Percentiles rank a stretch among this genome's conserved stretches.
These are phyloP conservation scores for Trametes elegans DNA, from an alignment of 768 basidiomycete species.

Conservation along the genomic window DNA sequence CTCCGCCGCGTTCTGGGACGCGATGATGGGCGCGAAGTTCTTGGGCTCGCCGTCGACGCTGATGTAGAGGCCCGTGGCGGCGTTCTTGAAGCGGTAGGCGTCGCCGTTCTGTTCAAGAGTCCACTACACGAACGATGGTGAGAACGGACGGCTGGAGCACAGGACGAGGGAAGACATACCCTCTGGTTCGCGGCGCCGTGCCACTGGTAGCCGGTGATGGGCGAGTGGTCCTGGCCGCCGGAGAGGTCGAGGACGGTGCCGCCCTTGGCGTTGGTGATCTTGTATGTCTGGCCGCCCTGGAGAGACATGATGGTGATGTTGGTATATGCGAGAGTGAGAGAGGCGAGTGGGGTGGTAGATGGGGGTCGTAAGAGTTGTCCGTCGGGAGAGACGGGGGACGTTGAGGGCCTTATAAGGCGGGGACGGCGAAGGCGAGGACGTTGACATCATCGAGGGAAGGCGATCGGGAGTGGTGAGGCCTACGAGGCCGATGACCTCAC, in stretches of 20 bases:
- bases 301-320: conserved; percentile 22
- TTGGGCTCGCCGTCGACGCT: conserved; percentile 33
- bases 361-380: background rate
- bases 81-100: conserved; percentile 40
- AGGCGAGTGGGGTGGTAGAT: background rate
- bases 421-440: background rate
- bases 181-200: conserved; percentile 48
- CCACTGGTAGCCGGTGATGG: conserved; percentile 48
- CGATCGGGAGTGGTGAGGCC: too few species aligned
- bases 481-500: too few species aligned
- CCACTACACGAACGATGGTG: conserved; percentile 41
- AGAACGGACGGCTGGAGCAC: background rate
- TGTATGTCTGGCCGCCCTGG: conserved; percentile 39
- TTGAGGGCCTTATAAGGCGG: background rate
- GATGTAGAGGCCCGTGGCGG: conserved; percentile 41
- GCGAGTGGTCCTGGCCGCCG: conserved; percentile 41
- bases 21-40: conserved; percentile 36
- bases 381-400: background rate
- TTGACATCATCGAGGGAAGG: too few species aligned
- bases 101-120: conserved; percentile 37
- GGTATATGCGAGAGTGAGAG: background rate
- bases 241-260: conserved; percentile 57
- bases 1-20: conserved; percentile 32
- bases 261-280: conserved; percentile 49
- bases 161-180: conserved; percentile 30